A percentile compares a stretch with the other conserved stretches of the same genome.
Evolutionary conservation across 1,139 yeast genomes (phyloP).

Genomic region (Tardiomyces depauwii): DNA sequence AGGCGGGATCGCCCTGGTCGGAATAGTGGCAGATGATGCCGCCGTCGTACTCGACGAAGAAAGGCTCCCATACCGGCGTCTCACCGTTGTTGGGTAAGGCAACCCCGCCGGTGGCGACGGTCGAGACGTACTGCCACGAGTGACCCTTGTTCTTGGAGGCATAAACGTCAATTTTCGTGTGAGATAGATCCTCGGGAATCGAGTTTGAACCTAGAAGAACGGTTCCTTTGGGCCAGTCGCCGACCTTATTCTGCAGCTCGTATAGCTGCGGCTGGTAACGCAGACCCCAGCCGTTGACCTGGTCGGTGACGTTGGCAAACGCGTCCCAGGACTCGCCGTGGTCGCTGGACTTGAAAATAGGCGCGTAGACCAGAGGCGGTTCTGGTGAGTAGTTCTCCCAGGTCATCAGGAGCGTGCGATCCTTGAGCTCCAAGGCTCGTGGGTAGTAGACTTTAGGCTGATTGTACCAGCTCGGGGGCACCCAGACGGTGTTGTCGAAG

Average conservation of each 20-base stretch:
- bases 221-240: neutral
- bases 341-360: neutral
- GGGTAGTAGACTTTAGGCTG: neutral
- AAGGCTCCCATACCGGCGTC: neutral
- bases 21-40: neutral
- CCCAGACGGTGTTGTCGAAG: neutral
- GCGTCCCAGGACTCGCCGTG: neutral
- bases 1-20: neutral
- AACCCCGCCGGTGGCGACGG: neutral
- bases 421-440: neutral
- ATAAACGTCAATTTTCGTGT: neutral
- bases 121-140: neutral
- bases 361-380: neutral
- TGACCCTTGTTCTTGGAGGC: neutral
- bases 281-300: neutral
- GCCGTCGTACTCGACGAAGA: neutral
- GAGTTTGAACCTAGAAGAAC: neutral
- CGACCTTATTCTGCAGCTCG: neutral
- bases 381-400: neutral
- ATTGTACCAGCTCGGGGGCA: neutral
- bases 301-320: neutral
- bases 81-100: neutral
- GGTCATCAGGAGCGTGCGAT: neutral
- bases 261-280: neutral
- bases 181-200: neutral